Evolutionary conservation across 768 basidiomycete genomes (phyloP).

Genomic region (Tulasnella sp.): DNA sequence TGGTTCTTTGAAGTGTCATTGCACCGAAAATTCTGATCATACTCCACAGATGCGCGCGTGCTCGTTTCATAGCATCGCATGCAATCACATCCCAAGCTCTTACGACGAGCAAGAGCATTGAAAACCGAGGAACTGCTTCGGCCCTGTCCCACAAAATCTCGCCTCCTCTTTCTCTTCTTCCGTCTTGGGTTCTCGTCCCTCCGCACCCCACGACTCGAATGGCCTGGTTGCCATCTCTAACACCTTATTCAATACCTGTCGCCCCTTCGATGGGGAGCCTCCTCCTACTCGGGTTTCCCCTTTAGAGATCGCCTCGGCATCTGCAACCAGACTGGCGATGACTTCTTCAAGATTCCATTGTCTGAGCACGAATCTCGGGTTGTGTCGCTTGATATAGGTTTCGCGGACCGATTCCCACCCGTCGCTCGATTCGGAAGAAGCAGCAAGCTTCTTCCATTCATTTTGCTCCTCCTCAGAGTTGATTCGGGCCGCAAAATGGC

Average conservation of each 20-base stretch:
- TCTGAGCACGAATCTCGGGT: slow-evolving; percentile 85
- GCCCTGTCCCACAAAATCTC: slow-evolving; percentile 68
- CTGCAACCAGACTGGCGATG: slow-evolving; percentile 62
- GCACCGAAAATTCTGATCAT: too few relatives aligned
- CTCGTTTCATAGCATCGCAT: not conserved
- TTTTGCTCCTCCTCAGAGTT: slow-evolving; percentile 22
- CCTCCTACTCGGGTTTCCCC: not conserved
- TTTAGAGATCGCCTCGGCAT: slow-evolving; percentile 30
- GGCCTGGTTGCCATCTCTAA: slow-evolving; percentile 76
- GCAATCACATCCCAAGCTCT: not conserved
- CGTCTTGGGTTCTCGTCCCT: slow-evolving; percentile 46
- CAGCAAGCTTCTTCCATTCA: slow-evolving; percentile 13
- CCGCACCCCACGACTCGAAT: slow-evolving; percentile 80
- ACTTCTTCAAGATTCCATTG: slow-evolving; percentile 97
- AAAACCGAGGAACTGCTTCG: slow-evolving; percentile 68
- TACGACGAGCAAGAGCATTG: slow-evolving; percentile 75
- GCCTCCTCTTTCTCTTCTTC: slow-evolving; percentile 59
- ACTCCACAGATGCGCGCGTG: too few relatives aligned
- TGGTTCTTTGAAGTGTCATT: too few relatives aligned
- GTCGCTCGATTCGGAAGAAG: slow-evolving; percentile 21
- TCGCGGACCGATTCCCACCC: slow-evolving; percentile 37
- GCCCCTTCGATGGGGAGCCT: slow-evolving; percentile 32
- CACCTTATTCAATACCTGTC: slow-evolving; percentile 65
- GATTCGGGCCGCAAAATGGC: slow-evolving; percentile 49
- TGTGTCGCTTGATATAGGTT: slow-evolving; percentile 45